Evolutionary conservation across 371 early-diverging fungal genomes (phyloP).

Genomic region (Apophysomyces trapeziformis): DNA sequence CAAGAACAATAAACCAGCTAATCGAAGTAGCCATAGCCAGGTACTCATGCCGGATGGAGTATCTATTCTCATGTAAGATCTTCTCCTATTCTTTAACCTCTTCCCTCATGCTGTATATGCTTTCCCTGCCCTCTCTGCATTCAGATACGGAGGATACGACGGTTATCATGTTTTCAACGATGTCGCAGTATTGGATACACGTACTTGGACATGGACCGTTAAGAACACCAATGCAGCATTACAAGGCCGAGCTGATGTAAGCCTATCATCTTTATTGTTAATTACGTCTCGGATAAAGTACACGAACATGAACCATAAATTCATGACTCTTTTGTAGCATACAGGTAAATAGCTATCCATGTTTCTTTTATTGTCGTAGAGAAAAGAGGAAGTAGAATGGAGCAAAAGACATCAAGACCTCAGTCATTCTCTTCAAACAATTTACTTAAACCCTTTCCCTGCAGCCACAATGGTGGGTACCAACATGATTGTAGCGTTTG

Average conservation of each 20-base stretch:
- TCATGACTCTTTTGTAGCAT: conserved; percentile 33
- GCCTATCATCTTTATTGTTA: conserved; percentile 15
- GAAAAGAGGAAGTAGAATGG: too few species aligned
- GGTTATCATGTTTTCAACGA: conserved; percentile 54
- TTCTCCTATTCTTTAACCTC: neutral
- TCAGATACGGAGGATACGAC: conserved; percentile 53
- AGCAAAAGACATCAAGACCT: too few species aligned
- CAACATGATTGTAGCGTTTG: conserved; percentile 55
- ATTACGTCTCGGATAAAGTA: neutral
- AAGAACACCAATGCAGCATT: conserved; percentile 52
- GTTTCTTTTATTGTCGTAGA: too few species aligned
- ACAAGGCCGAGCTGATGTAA: conserved; percentile 54
- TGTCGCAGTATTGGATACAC: conserved; percentile 47
- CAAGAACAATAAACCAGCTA: conserved; percentile 37
- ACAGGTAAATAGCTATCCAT: conserved; percentile 33
- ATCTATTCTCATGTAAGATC: conserved; percentile 45
- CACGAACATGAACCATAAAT: too few species aligned
- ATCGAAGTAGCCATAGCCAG: conserved; percentile 48
- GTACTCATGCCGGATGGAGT: conserved; percentile 46
- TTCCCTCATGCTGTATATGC: neutral
- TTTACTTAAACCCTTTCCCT: neutral
- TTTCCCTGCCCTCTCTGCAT: neutral
- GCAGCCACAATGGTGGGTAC: conserved; percentile 45
- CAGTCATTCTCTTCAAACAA: too few species aligned
- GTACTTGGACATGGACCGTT: conserved; percentile 50